Evolutionary conservation across 345 rosid genomes (phyloP), one percentile per base, ranked within the genome.

Genomic region (Streptanthus diversifolius): DNA sequence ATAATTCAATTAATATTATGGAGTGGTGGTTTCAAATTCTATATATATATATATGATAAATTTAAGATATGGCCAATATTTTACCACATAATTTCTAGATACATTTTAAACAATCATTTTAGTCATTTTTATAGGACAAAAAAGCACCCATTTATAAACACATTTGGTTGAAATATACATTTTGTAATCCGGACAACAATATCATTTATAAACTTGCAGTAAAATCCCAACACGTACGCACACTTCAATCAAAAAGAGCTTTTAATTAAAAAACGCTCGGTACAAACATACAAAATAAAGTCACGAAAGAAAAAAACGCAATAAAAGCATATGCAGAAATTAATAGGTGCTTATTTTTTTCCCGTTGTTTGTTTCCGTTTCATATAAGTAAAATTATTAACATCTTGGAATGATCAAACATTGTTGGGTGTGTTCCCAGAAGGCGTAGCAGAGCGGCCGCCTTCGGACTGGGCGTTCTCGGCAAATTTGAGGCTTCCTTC

Each of bases 401-500:
- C 35, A 17, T 57, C 44, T 37, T 13, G 29, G 8, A 19, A 10
- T 48, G 27, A 21, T 75, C 43, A 75, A 53, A 17, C 79, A 35
- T 43, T 32, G 51, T 35, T 53, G 7, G 77, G 70, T 19, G 65
- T 35, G 32, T 3, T 43, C 32, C 1, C 47, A 9, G 63, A 49
- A 3, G 78, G 78, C 3, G 83, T 59, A 8, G 66, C 37, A 10
- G 61, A 40, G 14, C 43, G 77, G 4, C 90, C 86, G 1, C 88
- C 78, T 52, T 84, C 90, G 0, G 86, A 61, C 40, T 70, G 59
- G 13, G 86, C 77, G 29, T 82, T 69, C 79, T 85, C 71, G 0
- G 89, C 92, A 35, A 87, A 87, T 59, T 37, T 68, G 2, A 81
- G 67, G 21, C 87, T 85, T 17, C 77, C 73, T 1, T 45, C 79